Conservation (phyloP, 176 grass and related monocot species). For the Juncus inflexus region DNA sequence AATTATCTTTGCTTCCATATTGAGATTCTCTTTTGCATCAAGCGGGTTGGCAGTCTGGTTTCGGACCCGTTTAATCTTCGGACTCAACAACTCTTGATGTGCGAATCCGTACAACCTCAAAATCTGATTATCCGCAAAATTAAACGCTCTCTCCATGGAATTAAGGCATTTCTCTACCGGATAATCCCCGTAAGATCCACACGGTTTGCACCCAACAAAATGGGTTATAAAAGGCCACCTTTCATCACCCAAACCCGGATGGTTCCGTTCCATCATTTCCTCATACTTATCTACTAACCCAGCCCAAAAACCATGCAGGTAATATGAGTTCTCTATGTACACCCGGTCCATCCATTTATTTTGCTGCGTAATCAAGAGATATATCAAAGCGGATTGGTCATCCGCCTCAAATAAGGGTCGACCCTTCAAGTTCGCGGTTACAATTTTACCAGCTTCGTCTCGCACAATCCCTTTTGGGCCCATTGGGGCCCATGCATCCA, state of each 20-base stretch:
- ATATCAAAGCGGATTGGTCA: slow-evolving; percentile 69
- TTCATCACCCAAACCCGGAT: slow-evolving; percentile 65
- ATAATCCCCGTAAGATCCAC: slow-evolving; percentile 37
- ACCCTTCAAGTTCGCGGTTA: slow-evolving; percentile 43
- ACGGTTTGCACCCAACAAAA: slow-evolving; percentile 56
- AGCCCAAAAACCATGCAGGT: slow-evolving; percentile 57
- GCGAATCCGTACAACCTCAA: slow-evolving; percentile 47
- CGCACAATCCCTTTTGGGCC: slow-evolving; percentile 43
- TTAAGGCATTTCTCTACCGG: slow-evolving; percentile 37
- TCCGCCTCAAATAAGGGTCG: slow-evolving; percentile 64
- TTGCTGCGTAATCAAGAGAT: slow-evolving; percentile 53
- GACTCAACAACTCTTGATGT: slow-evolving; percentile 29
- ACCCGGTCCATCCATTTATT: slow-evolving; percentile 53
- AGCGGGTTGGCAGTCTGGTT: slow-evolving; percentile 31
- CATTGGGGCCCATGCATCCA: slow-evolving; percentile 71
- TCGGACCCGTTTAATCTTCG: slow-evolving; percentile 26
- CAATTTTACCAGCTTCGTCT: slow-evolving; percentile 40
- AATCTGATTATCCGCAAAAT: slow-evolving; percentile 7
- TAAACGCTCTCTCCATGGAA: slow-evolving; percentile 68
- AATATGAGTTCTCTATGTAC: slow-evolving; percentile 66
- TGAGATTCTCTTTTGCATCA: slow-evolving; percentile 32
- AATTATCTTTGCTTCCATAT: slow-evolving; percentile 23
- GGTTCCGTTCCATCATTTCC: slow-evolving; percentile 49
- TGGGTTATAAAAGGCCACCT: slow-evolving; percentile 75
- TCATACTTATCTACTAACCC: slow-evolving; percentile 51